phyloP scores from a whole-genome alignment of 1,139 yeast species.

The Keqinozyma sinolaborantium region DNA sequence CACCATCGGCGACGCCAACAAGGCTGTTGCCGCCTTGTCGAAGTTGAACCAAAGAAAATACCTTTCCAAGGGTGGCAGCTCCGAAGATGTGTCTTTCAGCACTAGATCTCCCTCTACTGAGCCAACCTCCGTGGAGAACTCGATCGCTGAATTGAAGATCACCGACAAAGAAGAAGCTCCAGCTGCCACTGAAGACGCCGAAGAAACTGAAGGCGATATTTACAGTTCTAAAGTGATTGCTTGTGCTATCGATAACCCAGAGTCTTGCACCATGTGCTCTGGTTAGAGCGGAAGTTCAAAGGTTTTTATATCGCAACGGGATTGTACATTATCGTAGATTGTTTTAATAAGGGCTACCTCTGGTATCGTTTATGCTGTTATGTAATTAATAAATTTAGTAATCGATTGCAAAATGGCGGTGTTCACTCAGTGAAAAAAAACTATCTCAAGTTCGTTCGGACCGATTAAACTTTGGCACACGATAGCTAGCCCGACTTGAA shows the following conservation, averaged over 20 bases:
- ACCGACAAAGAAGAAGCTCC: conserved; percentile 14
- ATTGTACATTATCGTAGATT: background rate
- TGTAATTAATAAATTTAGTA: background rate
- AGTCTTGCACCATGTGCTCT: conserved; percentile 98
- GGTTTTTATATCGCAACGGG: no score
- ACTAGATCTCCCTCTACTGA: conserved; percentile 39
- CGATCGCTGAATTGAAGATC: conserved; percentile 43
- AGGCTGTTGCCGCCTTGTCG: conserved; percentile 49
- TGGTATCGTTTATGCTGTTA: background rate
- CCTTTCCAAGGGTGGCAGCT: conserved; percentile 21
- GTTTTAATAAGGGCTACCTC: no score
- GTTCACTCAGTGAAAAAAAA: no score
- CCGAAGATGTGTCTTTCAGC: conserved; percentile 24
- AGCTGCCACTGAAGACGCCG: conserved; percentile 18
- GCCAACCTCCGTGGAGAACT: conserved; percentile 47
- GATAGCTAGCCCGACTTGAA: no score
- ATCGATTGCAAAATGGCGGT: no score
- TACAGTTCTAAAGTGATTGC: conserved; percentile 92
- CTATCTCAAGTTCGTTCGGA: no score
- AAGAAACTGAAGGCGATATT: conserved; percentile 54
- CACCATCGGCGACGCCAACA: conserved; percentile 41
- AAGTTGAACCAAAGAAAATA: conserved; percentile 56
- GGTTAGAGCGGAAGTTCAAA: no score
- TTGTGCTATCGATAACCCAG: conserved; percentile 95
- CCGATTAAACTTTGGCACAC: no score